phyloP scores from a whole-genome alignment of 805 yeast species.

The Naumovozyma baii region DNA sequence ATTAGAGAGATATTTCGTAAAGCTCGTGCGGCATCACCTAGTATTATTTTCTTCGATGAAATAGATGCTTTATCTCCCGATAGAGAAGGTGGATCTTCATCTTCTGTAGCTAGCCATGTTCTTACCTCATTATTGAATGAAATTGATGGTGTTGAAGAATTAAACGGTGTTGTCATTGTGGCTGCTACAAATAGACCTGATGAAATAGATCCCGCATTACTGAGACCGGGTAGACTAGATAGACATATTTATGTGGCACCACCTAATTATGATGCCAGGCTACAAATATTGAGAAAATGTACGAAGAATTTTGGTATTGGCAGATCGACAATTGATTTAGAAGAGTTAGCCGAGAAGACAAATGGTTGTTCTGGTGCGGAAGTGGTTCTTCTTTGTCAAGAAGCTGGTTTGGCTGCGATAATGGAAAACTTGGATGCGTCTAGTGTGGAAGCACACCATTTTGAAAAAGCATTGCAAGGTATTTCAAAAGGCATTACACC shows the following conservation, averaged over 20 bases:
- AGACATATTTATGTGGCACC: slow-evolving; percentile 89
- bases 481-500: slow-evolving; percentile 72
- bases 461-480: slow-evolving; percentile 56
- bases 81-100: slow-evolving; percentile 50
- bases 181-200: slow-evolving; percentile 97
- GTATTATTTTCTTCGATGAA: slow-evolving; percentile 91
- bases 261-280: slow-evolving; percentile 74
- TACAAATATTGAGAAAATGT: slow-evolving; percentile 65
- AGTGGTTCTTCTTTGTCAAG: slow-evolving; percentile 82
- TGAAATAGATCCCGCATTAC: slow-evolving; percentile 80
- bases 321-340: slow-evolving; percentile 38
- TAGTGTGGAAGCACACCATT: slow-evolving; percentile 54
- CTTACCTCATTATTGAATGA: slow-evolving; percentile 86
- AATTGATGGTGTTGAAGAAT: slow-evolving; percentile 93
- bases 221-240: slow-evolving; percentile 94
- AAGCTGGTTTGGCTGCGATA: slow-evolving; percentile 90
- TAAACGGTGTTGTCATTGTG: slow-evolving; percentile 84
- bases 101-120: slow-evolving; percentile 73
- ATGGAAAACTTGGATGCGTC: slow-evolving; percentile 59
- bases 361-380: slow-evolving; percentile 98
- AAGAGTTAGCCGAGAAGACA: slow-evolving; percentile 48
- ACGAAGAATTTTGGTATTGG: slow-evolving; percentile 53
- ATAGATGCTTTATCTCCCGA: slow-evolving; percentile 86
- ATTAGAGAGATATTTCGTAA: slow-evolving; percentile 88
- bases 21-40: slow-evolving; percentile 91